Evolutionary conservation across 169 alveolate genomes (phyloP), one percentile per base, ranked within the genome.

Genomic region (Plasmodium vivax): DNA sequence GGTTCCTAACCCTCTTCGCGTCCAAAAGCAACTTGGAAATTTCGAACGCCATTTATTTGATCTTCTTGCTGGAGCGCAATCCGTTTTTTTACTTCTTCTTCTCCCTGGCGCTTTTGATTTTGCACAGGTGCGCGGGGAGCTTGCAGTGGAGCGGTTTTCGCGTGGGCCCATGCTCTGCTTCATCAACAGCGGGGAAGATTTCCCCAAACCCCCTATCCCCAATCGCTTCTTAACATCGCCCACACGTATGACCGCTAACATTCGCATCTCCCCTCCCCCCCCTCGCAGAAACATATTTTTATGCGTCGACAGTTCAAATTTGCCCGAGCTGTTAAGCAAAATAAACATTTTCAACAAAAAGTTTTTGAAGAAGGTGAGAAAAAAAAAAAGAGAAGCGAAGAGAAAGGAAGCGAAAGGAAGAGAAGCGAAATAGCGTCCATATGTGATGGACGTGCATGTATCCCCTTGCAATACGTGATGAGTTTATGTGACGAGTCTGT

Each of bases 1-100:
- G 97, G 97, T 96, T 96, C 51, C 73, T 96, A 36, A 96, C 97
- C 19, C 82, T 96, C 56, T 96, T 96, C 71, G 96, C 97, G 2
- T 96, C 97, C 12, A 96, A 96, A 84, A 92, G 94, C 80, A 83
- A 91, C 45, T 72, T 96, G 72, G 82, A 83, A 81, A 93, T 93
- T 68, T 87, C 93, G 30, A 85, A 93, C 51, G 84, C 91, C n/a
- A 73, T 96, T 30, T 96, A 96, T 94, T 92, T 94, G 79, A 62
- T 90, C n/a, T 95, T 93, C 56, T 27, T 96, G 54, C 47, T 93
- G 56, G 96, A 96, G 51, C 85, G 81, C 8, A 95, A 94, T 79
- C 94, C 92, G n/a, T 77, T 87, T 83, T 95, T 95, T 92, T 95
- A 92, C 84, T 93, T 92, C 81, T 95, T 91, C 84, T 45, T 95